A percentile compares a stretch with the other conserved stretches of the same genome.
These are phyloP conservation scores for Dendrothele bispora DNA, from an alignment of 768 basidiomycete species.

Conservation along the genomic window DNA sequence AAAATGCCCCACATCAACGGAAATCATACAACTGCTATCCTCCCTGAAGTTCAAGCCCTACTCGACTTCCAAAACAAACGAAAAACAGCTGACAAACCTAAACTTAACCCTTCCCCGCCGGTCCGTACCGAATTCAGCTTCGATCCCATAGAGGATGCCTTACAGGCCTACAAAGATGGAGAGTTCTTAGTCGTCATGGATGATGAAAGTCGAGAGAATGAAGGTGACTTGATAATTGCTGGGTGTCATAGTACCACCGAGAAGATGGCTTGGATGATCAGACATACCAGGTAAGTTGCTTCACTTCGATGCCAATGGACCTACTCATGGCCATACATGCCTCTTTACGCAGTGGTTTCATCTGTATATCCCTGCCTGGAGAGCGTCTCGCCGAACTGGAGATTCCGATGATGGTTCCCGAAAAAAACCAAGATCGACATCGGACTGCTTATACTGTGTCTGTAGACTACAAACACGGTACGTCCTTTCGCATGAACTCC, in stretches of 20 bases:
- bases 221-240: slow-evolving; percentile 93
- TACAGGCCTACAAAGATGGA: slow-evolving; percentile 73
- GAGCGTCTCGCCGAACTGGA: slow-evolving; percentile 74
- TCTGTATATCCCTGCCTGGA: slow-evolving; percentile 83
- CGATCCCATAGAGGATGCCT: slow-evolving; percentile 77
- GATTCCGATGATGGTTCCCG: slow-evolving; percentile 92
- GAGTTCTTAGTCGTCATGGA: slow-evolving; percentile 98
- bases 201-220: slow-evolving; percentile 94
- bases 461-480: slow-evolving; percentile 89
- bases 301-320: slow-evolving; percentile 1
- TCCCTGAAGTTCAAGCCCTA: neutral
- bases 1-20: no score
- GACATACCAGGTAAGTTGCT: slow-evolving; percentile 79
- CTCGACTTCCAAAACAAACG: neutral
- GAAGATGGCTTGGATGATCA: slow-evolving; percentile 99
- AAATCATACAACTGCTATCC: no score
- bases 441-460: slow-evolving; percentile 95
- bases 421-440: slow-evolving; percentile 83
- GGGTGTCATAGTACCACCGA: slow-evolving; percentile 84
- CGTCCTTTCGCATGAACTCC: slow-evolving; percentile 17
- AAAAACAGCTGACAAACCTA: slow-evolving; percentile 22
- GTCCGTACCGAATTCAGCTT: slow-evolving; percentile 57
- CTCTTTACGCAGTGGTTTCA: slow-evolving; percentile 69
- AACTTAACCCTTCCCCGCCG: slow-evolving; percentile 24
- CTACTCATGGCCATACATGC: no score